Evolutionary conservation across 140 eudicot genomes (phyloP).

Genomic region (Bidens hawaiensis): DNA sequence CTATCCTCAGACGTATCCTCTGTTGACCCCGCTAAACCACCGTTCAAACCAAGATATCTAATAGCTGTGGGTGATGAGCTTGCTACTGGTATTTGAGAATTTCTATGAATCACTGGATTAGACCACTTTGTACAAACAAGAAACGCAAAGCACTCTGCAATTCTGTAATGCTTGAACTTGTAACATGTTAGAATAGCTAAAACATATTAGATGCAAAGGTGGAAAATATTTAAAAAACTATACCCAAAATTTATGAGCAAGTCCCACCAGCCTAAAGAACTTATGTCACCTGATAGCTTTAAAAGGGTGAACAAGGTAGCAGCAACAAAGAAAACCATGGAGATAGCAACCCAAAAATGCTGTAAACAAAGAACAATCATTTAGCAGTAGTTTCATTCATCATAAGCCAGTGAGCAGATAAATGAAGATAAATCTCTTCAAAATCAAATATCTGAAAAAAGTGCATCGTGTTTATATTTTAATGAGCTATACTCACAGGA

Average conservation of each 20-base stretch:
- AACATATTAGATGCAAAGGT: background rate
- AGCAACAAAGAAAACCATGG: constrained; percentile 79
- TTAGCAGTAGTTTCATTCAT: constrained; percentile 18
- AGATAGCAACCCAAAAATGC: constrained; percentile 88
- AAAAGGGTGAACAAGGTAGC: constrained; percentile 72
- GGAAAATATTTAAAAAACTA: background rate
- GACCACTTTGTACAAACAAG: constrained; percentile 85
- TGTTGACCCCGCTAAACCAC: constrained; percentile 33
- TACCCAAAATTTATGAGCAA: constrained; percentile 78
- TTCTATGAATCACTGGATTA: constrained; percentile 69
- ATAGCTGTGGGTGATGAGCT: constrained; percentile 35
- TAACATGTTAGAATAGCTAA: background rate
- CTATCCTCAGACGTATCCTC: constrained; percentile 42
- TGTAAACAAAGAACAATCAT: constrained; percentile 20
- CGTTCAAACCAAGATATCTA: constrained; percentile 40
- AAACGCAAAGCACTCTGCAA: constrained; percentile 82
- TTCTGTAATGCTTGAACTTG: constrained; percentile 31
- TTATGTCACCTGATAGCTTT: constrained; percentile 69
- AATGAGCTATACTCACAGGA: constrained; percentile 44
- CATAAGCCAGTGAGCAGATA: too few relatives aligned
- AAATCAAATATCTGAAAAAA: background rate
- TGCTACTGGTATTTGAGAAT: constrained; percentile 27
- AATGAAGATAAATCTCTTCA: background rate
- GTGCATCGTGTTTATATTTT: background rate
- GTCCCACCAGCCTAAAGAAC: constrained; percentile 83